Percentiles rank a stretch among this genome's conserved stretches.
Conservation (phyloP, 208 protist species). For the Trypanosoma theileri region DNA sequence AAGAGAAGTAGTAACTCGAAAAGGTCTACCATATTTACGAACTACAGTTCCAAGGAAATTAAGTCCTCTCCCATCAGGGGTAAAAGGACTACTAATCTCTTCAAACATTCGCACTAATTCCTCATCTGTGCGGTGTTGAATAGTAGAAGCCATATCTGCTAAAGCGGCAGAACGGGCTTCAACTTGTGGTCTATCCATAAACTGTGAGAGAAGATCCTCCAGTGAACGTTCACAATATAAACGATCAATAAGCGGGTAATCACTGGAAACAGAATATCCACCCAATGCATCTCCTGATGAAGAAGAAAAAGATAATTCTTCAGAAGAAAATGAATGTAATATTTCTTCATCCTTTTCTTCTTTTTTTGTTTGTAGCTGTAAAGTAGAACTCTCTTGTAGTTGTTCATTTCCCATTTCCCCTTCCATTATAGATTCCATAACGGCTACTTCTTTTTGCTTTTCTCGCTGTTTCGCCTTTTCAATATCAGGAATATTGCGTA, state of each 20-base stretch:
- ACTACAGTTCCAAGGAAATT: slow-evolving; percentile 63
- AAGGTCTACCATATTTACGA: slow-evolving; percentile 69
- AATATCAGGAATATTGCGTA: slow-evolving; percentile 81
- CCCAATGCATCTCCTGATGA: slow-evolving; percentile 22
- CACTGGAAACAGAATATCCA: slow-evolving; percentile 53
- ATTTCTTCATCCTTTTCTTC: neutral
- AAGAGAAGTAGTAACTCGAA: slow-evolving; percentile 55
- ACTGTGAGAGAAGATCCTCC: slow-evolving; percentile 73
- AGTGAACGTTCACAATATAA: slow-evolving; percentile 71
- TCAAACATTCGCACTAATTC: slow-evolving; percentile 71
- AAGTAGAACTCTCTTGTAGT: neutral
- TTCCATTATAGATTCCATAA: slow-evolving; percentile 9
- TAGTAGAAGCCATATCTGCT: slow-evolving; percentile 68
- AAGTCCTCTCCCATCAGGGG: slow-evolving; percentile 64
- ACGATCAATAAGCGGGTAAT: slow-evolving; percentile 66
- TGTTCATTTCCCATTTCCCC: neutral
- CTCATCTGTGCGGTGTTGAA: slow-evolving; percentile 53
- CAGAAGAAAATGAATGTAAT: neutral
- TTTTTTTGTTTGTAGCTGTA: neutral
- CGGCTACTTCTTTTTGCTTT: slow-evolving; percentile 27
- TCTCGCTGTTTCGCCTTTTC: slow-evolving; percentile 37
- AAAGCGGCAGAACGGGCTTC: slow-evolving; percentile 72
- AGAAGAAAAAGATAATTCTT: neutral
- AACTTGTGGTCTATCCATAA: slow-evolving; percentile 48
- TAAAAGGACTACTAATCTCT: slow-evolving; percentile 69